Evolutionary conservation across 305 asterid genomes (phyloP), one percentile per base, ranked within the genome.

Genomic region (Fraxinus angustifolia): DNA sequence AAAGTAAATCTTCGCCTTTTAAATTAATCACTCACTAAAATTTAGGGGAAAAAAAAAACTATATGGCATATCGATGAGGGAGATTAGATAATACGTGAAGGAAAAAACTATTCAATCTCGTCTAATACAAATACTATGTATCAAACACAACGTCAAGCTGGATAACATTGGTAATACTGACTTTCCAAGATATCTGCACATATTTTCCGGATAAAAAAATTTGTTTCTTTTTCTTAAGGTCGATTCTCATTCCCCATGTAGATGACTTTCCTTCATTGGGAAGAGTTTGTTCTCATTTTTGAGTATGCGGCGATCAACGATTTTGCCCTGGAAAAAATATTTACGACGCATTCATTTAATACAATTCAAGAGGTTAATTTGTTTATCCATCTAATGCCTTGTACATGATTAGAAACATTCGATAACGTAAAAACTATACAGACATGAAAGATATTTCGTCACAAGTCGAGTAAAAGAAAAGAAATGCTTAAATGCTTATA

Each of bases 1-100:
- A 45, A 48, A 83, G 78, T 71, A 84, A 48, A 81, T 79, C 50
- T 81, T 62, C 62, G 1, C 48, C 48, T 84, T 85, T 12, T 50
- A 75, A 36, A 81, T 21, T 87, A 17, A 45, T 36, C 3, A 26
- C 1, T 5, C 7, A 53, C 23, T 53, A 53, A 3, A n/a, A 42
- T 42, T 42, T 42, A 42, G 16, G 16, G 4, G 4, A 12, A 30
- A 30, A 45, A 45, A 1, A 45, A 45, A 45, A 2, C 12, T 45
- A 12, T 12, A 12, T 45, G 56, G 1, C 1, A 12, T 3, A 45
- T 50, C n/a, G 60, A 50, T 50, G 17, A 50, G 60, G 21, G 4
- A n/a, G 7, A 50, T 50, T 4, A 50, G 21, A 16, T 50, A 50
- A 50, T 50, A 4, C 21, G 8, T 16, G 7, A 42, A 3, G 50